phyloP scores from a whole-genome alignment of 345 rosid species.

The Sisymbrium altissimum region DNA sequence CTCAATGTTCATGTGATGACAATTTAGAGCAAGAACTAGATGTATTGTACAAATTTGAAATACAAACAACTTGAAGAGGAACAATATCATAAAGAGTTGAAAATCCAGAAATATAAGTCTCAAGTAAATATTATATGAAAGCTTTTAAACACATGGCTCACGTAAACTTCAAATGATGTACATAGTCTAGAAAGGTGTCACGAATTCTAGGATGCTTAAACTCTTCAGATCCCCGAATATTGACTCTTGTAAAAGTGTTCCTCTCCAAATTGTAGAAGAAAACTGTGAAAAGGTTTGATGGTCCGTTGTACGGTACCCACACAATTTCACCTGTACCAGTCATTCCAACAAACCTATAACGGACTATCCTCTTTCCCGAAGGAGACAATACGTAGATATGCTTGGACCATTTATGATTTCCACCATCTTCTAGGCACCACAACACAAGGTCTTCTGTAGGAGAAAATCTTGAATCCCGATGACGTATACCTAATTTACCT shows the following conservation, averaged over 20 bases:
- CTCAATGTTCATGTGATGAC: neutral
- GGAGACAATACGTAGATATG: neutral
- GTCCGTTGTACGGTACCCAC: neutral
- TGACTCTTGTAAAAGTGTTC: neutral
- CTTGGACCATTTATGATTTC: conserved; percentile 5
- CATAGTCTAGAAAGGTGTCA: neutral
- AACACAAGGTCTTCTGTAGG: neutral
- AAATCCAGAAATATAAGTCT: neutral
- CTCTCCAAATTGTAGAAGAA: neutral
- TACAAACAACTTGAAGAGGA: neutral
- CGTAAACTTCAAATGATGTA: neutral
- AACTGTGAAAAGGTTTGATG: neutral
- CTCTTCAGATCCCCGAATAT: neutral
- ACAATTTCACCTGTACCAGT: neutral
- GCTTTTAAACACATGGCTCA: neutral
- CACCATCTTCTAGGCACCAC: neutral
- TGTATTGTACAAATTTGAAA: neutral
- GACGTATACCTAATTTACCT: neutral
- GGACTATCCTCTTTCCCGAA: neutral
- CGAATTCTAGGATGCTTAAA: neutral
- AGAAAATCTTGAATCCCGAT: neutral
- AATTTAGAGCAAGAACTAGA: neutral
- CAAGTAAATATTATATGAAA: neutral
- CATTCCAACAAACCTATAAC: neutral
- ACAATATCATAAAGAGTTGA: neutral